Evolutionary conservation across 2,329 filamentous ascomycete species (phyloP), one percentile per base, ranked within the genome.

Genomic region (Myriosclerotinia scirpicola): DNA sequence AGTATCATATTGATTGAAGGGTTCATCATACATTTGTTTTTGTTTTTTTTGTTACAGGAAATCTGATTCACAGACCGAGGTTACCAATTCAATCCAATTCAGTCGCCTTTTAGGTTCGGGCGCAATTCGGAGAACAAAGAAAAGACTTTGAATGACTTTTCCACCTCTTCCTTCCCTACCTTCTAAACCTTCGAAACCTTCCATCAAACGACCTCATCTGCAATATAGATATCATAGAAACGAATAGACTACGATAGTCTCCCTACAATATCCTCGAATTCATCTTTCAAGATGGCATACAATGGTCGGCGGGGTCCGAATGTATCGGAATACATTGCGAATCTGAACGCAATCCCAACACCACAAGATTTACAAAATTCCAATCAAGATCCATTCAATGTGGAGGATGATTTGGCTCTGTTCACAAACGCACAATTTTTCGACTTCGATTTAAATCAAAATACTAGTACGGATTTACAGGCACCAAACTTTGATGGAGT

Each of bases 321-420:
- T 78, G 91, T 97, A 80, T 93, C 92, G 76, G 90, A 93, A 76
- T 96, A 95, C 81, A 84, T 97, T 71, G 90, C 91, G 75, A 90
- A 93, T 73, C 83, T 97, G 74, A 97, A 97, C 81, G 86, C 84
- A 55, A 81, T 89, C 66, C 84, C 84, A 2, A 82, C 87, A 69
- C 82, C 89, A 69, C 86, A 87, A 73, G 85, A 90, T 64, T 83
- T 89, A 69, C 69, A 73, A 46, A 84, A 82, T 63, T 74, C 82
- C 34, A 76, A 84, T 38, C 80, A 83, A 67, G 79, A 83, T 67
- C 79, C 82, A 62, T 84, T 88, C 78, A 84, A 84, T 73, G 81
- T 90, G 70, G 88, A 91, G 73, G 87, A 90, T 68, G 89, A 93
- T 70, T 81, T 94, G 61, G 88, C 88, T 62, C 84, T 93, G 74